phyloP scores from a whole-genome alignment of 768 basidiomycete species.

The Termitomyces sp. region DNA sequence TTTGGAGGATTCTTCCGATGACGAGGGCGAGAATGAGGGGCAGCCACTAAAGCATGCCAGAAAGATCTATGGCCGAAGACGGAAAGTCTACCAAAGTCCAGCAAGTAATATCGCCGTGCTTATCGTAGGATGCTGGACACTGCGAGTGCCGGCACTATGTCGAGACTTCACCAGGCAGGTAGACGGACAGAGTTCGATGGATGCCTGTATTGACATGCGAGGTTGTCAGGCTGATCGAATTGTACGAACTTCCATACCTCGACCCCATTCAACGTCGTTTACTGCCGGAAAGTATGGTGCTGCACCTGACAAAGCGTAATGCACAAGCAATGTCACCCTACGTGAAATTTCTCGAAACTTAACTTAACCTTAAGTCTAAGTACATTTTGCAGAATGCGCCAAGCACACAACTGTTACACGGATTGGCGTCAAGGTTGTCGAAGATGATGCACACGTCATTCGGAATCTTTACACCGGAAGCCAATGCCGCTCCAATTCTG shows the following conservation, averaged over 20 bases:
- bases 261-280: slow-evolving; percentile 48
- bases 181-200: not conserved
- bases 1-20: slow-evolving; percentile 26
- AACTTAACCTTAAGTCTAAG: not conserved
- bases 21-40: slow-evolving; percentile 6
- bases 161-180: slow-evolving; percentile 70
- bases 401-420: slow-evolving; percentile 48
- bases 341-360: slow-evolving; percentile 35
- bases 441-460: slow-evolving; percentile 46
- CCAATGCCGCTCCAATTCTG: slow-evolving; percentile 68
- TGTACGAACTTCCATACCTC: slow-evolving; percentile 75
- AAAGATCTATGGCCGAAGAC: slow-evolving; percentile 14
- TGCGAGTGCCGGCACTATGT: slow-evolving; percentile 72
- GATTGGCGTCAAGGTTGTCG: slow-evolving; percentile 56
- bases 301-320: slow-evolving; percentile 70
- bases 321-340: slow-evolving; percentile 62
- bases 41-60: slow-evolving; percentile 7
- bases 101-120: slow-evolving; percentile 59
- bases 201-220: slow-evolving; percentile 7
- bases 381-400: slow-evolving; percentile 54
- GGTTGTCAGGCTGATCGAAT: slow-evolving; percentile 59
- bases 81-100: slow-evolving; percentile 29
- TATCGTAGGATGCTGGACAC: slow-evolving; percentile 70
- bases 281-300: slow-evolving; percentile 54
- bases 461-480: slow-evolving; percentile 62